phyloP scores from a whole-genome alignment of 208 protist genomes.

The Crithidia brevicula region DNA sequence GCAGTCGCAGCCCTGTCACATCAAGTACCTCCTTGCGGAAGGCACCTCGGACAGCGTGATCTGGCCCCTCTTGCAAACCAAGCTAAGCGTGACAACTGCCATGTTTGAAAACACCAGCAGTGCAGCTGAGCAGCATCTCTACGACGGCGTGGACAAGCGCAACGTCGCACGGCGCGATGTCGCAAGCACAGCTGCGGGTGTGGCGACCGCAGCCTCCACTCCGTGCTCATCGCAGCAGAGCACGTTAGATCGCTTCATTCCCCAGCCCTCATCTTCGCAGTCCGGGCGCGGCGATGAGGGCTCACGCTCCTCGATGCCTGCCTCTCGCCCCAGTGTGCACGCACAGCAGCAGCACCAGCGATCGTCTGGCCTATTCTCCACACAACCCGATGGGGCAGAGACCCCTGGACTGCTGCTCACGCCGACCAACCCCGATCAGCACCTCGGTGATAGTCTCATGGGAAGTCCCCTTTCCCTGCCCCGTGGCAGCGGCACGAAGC shows the following conservation, averaged over 20 bases:
- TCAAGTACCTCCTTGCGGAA: constrained; percentile 95
- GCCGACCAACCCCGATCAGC: constrained; percentile 5
- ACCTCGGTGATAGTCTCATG: constrained; percentile 1
- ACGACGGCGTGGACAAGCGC: constrained; percentile 40
- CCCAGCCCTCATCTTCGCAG: constrained; percentile 7
- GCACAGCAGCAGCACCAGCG: background rate
- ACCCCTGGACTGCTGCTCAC: constrained; percentile 12
- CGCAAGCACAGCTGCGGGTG: constrained; percentile 2
- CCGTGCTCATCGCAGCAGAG: constrained; percentile 35
- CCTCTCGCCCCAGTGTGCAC: background rate
- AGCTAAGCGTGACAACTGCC: constrained; percentile 83
- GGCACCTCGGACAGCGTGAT: constrained; percentile 91
- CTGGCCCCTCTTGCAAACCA: constrained; percentile 90
- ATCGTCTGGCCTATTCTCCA: background rate
- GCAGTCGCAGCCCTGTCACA: constrained; percentile 83
- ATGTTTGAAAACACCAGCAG: constrained; percentile 60
- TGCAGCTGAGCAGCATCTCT: constrained; percentile 33
- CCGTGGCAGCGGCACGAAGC: background rate
- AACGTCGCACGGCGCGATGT: constrained; percentile 57
- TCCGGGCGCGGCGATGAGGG: background rate
- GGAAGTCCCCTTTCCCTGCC: constrained; percentile 7
- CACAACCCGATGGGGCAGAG: background rate
- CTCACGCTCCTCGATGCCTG: background rate
- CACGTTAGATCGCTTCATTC: constrained; percentile 62
- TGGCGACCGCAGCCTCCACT: constrained; percentile 14